Evolutionary conservation across 768 basidiomycete genomes (phyloP).

Genomic region (Phanerochaete carnosa): DNA sequence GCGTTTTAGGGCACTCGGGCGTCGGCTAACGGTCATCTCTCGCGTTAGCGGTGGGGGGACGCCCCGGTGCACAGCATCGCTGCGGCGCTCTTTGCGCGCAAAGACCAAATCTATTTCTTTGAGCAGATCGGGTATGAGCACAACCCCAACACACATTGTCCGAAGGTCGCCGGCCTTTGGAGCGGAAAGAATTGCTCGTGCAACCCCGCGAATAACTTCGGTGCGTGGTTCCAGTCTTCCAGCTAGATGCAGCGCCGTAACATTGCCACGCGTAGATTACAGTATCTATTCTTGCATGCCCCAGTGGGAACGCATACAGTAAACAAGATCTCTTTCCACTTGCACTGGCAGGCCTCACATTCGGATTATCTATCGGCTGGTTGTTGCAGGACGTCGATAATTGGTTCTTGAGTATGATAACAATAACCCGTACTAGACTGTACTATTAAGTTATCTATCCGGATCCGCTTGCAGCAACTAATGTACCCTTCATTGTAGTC

Average conservation of each 20-base stretch:
- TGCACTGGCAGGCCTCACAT: no score
- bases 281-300: constrained; percentile 55
- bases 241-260: not conserved
- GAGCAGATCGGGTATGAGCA: constrained; percentile 66
- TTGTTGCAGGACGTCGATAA: not conserved
- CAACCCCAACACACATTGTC: constrained; percentile 54
- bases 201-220: constrained; percentile 53
- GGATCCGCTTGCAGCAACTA: not conserved
- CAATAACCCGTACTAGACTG: not conserved
- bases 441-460: not conserved
- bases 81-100: constrained; percentile 42
- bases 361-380: no score
- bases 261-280: constrained; percentile 39
- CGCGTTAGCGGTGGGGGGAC: constrained; percentile 37
- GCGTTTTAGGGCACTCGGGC: not conserved
- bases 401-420: not conserved
- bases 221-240: constrained; percentile 29
- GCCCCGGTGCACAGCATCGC: constrained; percentile 50
- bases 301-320: constrained; percentile 42
- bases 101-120: constrained; percentile 71
- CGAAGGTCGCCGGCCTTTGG: constrained; percentile 33
- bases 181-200: constrained; percentile 44
- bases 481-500: not conserved
- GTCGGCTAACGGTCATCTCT: not conserved
- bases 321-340: not conserved